Conservation (phyloP, 495 filamentous ascomycete species). For the Aspergillus coremiiformis region DNA sequence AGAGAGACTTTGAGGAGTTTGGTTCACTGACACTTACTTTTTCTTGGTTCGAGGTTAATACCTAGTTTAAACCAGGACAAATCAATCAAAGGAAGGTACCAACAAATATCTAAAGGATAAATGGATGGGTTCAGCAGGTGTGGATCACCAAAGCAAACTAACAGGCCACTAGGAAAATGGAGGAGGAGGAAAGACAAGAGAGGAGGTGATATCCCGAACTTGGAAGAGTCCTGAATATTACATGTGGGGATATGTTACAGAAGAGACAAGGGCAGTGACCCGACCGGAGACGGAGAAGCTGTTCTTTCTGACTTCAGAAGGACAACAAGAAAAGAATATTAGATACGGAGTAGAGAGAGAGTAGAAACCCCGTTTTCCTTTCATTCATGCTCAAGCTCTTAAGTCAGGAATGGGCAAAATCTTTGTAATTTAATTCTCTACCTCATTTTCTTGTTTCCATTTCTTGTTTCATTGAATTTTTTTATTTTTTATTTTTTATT, state of each 20-base stretch:
- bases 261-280: neutral
- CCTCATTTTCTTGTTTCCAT: neutral
- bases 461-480: neutral
- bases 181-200: conserved; percentile 2
- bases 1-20: conserved; percentile 1
- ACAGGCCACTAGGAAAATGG: conserved; percentile 7
- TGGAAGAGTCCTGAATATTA: neutral
- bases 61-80: conserved; percentile 9
- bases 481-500: neutral
- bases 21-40: conserved; percentile 6
- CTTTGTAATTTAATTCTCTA: neutral
- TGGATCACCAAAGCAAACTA: conserved; percentile 8
- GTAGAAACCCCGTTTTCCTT: neutral
- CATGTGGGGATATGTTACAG: neutral
- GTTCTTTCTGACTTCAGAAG: neutral
- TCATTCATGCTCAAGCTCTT: neutral
- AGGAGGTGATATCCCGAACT: neutral
- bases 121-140: conserved; percentile 6
- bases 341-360: neutral
- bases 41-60: conserved; percentile 7
- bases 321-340: neutral
- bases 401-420: neutral
- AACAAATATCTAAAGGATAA: conserved; percentile 11
- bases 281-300: conserved; percentile 7
- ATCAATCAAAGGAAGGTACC: conserved; percentile 6